Percentiles rank a stretch among this genome's conserved stretches.
These are phyloP conservation scores for Boletus pseudopeckii DNA, from an alignment of 768 basidiomycete genomes.

Conservation along the genomic window DNA sequence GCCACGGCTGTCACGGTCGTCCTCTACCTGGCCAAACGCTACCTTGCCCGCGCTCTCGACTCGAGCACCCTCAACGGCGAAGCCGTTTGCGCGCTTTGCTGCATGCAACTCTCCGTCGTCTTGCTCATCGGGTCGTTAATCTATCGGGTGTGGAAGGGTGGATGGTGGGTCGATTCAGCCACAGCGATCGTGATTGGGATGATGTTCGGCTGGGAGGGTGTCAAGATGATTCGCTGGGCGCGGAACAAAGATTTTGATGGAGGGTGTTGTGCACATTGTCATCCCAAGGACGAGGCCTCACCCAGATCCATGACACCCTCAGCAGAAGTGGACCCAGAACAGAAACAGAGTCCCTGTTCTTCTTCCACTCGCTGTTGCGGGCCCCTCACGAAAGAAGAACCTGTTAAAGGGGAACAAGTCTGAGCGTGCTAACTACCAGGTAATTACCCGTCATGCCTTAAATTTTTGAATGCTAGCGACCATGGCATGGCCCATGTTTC, in stretches of 20 bases:
- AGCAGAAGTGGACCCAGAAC: background rate
- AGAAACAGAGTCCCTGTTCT: background rate
- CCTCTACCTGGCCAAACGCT: conserved; percentile 44
- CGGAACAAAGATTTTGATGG: conserved; percentile 34
- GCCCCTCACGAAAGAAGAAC: background rate
- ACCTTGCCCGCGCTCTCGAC: conserved; percentile 42
- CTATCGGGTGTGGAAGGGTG: conserved; percentile 40
- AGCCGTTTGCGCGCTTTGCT: conserved; percentile 42
- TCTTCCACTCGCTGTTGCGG: background rate
- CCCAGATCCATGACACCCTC: background rate
- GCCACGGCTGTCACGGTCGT: conserved; percentile 39
- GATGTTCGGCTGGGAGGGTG: conserved; percentile 44
- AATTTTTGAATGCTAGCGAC: too few relatives aligned
- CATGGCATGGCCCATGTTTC: background rate
- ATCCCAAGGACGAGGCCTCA: background rate
- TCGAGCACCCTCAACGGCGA: conserved; percentile 44
- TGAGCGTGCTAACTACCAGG: background rate
- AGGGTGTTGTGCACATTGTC: conserved; percentile 33
- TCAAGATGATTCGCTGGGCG: conserved; percentile 42
- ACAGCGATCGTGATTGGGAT: conserved; percentile 40
- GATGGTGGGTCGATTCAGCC: conserved; percentile 48
- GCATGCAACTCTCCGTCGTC: conserved; percentile 42
- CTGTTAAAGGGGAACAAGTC: background rate
- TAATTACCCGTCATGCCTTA: background rate
- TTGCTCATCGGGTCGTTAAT: conserved; percentile 41